Base-by-base conservation (phyloP, 331 rosid species). In the Telfairia occidentalis region DNA sequence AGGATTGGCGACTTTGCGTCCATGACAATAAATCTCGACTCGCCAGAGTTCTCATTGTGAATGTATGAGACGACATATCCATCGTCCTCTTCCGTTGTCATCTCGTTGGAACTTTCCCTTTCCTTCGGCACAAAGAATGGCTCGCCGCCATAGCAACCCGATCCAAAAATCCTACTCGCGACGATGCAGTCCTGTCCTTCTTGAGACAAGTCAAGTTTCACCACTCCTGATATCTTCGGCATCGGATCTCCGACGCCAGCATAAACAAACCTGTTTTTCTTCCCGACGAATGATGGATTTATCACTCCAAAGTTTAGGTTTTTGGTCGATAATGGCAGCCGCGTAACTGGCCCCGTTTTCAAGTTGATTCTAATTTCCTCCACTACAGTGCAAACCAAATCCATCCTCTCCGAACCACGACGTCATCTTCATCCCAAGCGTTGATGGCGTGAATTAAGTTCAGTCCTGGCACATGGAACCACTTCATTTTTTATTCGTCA, bases 381-480 rank as follows among this genome's bases (percentile, higher is more conserved):
- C 0, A 94, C 85, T 77, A 88, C 30, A 1, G 87, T 86, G 69
- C 89, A 95, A 28, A 89, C 1, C 0, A 94, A 82, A 1, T 91
- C 96, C 88, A 83, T 19, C 32, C 96, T 88, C 82, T 94, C 98
- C 43, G n/a, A 1, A 85, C 85, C 11, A 94, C 78, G 5, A 87
- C 80, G 29, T 86, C 90, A 0, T 89, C 96, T 15, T 88, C 96
- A 1, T 94, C 98, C 98, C 98, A 94, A 1, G 98, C 96, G 81
- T 94, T 94, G 2, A 89, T 83, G 38, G 95, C 88, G 75, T 94
- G 98, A 21, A 94, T 13, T 1, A 80, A 70, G 81, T 94, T 94
- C 65, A 94, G 86, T 7, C 98, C 97, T 0, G 98, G 96, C 43
- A 90, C 92, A 1, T 91, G 85, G 21, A 94, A 91, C 98, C 98